phyloP scores from a whole-genome alignment of 306 rosid species.

The Casuarina equisetifolia region DNA sequence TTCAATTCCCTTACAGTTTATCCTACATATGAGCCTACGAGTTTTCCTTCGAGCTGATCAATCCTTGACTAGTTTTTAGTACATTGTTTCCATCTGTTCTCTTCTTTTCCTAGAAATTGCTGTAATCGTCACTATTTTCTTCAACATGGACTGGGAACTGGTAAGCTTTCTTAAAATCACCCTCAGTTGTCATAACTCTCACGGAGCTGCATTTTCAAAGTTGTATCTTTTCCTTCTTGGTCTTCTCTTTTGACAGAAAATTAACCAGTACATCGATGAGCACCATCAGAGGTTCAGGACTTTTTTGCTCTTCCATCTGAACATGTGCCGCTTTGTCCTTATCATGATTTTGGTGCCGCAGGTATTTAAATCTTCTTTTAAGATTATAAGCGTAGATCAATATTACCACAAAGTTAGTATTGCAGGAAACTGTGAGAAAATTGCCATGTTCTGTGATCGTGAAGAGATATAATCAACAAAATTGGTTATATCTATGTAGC shows the following conservation, averaged over 20 bases:
- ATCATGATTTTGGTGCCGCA: slow-evolving; percentile 46
- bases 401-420: too few species aligned
- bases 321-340: slow-evolving; percentile 37
- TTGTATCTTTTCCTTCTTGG: background rate
- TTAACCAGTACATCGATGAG: slow-evolving; percentile 36
- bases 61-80: slow-evolving; percentile 43
- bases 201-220: background rate
- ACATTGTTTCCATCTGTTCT: slow-evolving; percentile 28
- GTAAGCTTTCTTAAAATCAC: slow-evolving; percentile 34
- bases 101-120: slow-evolving; percentile 40
- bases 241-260: slow-evolving; percentile 31
- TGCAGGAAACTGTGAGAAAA: too few species aligned
- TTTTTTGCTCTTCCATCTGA: slow-evolving; percentile 37
- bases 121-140: slow-evolving; percentile 28
- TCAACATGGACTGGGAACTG: slow-evolving; percentile 41
- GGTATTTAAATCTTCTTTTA: slow-evolving; percentile 27
- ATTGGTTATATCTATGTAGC: too few species aligned
- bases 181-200: background rate
- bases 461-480: too few species aligned
- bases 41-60: background rate
- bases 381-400: background rate
- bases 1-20: background rate
- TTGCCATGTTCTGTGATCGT: too few species aligned
- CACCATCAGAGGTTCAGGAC: slow-evolving; percentile 20
- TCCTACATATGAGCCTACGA: background rate